Evolutionary conservation across 108 stramenopile genomes (phyloP).

Genomic region (Nannochloropsis salina): DNA sequence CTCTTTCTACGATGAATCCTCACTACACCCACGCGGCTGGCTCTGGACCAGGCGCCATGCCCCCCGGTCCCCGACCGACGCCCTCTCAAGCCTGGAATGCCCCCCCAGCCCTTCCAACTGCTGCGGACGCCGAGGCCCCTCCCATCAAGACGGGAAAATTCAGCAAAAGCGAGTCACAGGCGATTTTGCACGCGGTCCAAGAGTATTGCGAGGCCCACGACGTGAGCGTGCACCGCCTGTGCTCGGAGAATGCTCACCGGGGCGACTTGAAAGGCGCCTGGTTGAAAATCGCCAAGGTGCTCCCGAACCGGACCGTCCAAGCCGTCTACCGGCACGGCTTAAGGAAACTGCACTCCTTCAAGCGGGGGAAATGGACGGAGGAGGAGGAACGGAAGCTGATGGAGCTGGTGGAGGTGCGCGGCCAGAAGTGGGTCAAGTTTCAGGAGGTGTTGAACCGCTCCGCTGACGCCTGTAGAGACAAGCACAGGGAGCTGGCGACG

Average conservation of each 20-base stretch:
- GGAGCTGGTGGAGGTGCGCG: conserved; percentile 27
- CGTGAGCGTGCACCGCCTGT: conserved; percentile 30
- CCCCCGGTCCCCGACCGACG: no score
- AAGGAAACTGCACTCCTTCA: conserved; percentile 27
- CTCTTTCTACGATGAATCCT: no score
- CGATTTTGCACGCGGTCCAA: conserved; percentile 24
- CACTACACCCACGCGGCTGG: no score
- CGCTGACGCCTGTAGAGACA: conserved; percentile 38
- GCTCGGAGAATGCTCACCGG: conserved; percentile 24
- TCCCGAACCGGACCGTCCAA: conserved; percentile 34
- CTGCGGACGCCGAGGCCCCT: background rate
- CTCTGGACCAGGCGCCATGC: no score
- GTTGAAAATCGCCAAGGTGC: conserved; percentile 32
- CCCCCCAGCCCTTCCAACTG: no score
- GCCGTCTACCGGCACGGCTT: conserved; percentile 43
- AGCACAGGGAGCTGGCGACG: conserved; percentile 27
- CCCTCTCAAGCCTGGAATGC: no score
- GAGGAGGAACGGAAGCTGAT: conserved; percentile 27
- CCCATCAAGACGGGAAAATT: conserved; percentile 33
- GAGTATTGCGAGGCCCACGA: conserved; percentile 27
- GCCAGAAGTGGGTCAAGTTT: conserved; percentile 27
- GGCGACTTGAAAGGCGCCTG: conserved; percentile 40
- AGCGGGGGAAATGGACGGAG: conserved; percentile 31
- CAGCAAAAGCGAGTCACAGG: conserved; percentile 31
- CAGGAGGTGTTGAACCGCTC: conserved; percentile 17